Evolutionary conservation across 169 alveolate species (phyloP).

Genomic region (Eimeria tenella): DNA sequence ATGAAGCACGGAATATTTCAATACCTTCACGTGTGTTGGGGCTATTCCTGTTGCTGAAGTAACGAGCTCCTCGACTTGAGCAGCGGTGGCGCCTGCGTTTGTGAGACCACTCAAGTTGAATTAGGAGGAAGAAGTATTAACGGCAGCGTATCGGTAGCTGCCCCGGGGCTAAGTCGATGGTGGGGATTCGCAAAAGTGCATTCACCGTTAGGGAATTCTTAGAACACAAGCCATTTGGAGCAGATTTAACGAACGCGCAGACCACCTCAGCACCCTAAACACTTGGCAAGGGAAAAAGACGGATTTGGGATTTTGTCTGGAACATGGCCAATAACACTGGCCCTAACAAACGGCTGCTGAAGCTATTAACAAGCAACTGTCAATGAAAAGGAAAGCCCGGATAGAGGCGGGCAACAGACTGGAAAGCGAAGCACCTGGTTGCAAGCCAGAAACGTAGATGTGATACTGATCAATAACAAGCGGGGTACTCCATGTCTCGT

Average conservation of each 20-base stretch:
- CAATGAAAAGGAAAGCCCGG: not conserved
- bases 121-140: too few species aligned
- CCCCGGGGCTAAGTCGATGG: too few species aligned
- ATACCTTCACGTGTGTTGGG: slow-evolving; percentile 41
- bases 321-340: not conserved
- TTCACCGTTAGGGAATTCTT: too few species aligned
- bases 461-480: slow-evolving; percentile 51
- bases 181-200: too few species aligned
- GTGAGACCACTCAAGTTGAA: too few species aligned
- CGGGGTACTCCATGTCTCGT: slow-evolving; percentile 58
- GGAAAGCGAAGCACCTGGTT: not conserved
- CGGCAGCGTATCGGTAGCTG: too few species aligned
- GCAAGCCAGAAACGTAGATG: slow-evolving; percentile 51
- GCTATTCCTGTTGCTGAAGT: slow-evolving; percentile 38
- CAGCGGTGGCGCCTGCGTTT: slow-evolving; percentile 52
- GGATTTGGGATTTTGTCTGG: not conserved
- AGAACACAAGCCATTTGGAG: too few species aligned
- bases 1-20: not conserved
- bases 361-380: not conserved
- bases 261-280: not conserved
- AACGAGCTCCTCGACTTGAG: slow-evolving; percentile 13
- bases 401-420: not conserved
- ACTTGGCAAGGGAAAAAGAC: not conserved
- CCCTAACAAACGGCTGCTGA: not conserved
- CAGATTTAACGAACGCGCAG: too few species aligned